Conservation (phyloP, 495 filamentous ascomycete species). For the Immersiella caudata region DNA sequence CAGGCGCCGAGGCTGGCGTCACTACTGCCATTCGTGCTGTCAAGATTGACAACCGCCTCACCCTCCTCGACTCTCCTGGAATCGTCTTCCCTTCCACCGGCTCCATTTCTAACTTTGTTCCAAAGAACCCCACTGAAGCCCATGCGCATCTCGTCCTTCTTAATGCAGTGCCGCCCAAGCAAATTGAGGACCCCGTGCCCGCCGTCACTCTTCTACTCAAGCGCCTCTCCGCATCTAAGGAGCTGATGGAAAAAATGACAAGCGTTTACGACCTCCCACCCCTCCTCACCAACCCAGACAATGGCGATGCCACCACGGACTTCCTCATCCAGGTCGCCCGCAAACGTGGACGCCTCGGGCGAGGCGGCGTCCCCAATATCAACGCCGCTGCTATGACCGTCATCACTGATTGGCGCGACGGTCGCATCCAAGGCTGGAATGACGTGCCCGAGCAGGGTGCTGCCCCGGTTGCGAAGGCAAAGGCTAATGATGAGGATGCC, state of each 20-base stretch:
- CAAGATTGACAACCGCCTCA: constrained; percentile 94
- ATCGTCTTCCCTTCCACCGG: constrained; percentile 80
- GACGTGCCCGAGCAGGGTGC: constrained; percentile 68
- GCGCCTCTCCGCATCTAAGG: constrained; percentile 71
- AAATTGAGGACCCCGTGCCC: constrained; percentile 87
- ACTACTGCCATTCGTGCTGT: constrained; percentile 86
- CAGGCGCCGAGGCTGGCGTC: constrained; percentile 90
- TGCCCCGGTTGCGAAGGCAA: constrained; percentile 33
- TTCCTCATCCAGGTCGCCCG: constrained; percentile 93
- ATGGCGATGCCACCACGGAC: constrained; percentile 80
- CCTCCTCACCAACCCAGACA: constrained; percentile 60
- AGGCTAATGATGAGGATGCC: constrained; percentile 33
- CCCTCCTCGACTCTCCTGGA: constrained; percentile 91
- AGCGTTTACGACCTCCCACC: constrained; percentile 80
- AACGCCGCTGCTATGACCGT: constrained; percentile 87
- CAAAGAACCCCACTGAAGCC: constrained; percentile 67
- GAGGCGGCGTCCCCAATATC: constrained; percentile 88
- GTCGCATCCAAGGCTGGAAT: constrained; percentile 90
- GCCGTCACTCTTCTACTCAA: constrained; percentile 80
- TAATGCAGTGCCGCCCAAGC: constrained; percentile 89
- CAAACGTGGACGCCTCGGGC: constrained; percentile 86
- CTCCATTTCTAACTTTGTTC: constrained; percentile 44
- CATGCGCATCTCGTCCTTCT: constrained; percentile 85
- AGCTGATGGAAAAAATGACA: constrained; percentile 73
- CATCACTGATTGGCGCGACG: constrained; percentile 93